Evolutionary conservation across 176 grass and related monocot genomes (phyloP).

Genomic region (Miscanthus lutarioriparius): DNA sequence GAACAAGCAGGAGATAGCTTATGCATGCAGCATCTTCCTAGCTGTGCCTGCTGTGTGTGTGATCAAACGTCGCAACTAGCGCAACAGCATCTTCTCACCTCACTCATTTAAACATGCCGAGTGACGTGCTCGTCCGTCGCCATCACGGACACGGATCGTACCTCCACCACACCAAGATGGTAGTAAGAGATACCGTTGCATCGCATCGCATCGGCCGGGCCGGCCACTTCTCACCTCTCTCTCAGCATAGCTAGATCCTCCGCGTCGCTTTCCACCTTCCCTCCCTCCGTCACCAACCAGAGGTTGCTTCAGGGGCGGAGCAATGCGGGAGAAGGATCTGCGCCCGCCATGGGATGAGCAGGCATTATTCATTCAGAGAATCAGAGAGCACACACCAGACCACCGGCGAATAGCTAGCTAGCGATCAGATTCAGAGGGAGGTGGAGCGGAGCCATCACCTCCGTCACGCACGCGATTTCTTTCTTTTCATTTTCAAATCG

Average conservation of each 20-base stretch:
- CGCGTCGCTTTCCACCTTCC: constrained; percentile 52
- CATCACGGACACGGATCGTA: constrained; percentile 10
- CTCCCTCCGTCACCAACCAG: constrained; percentile 59
- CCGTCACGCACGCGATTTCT: constrained; percentile 18
- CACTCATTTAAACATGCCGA: constrained; percentile 20
- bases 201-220: constrained; percentile 38
- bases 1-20: neutral
- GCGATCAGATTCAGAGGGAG: constrained; percentile 18
- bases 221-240: neutral
- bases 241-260: constrained; percentile 47
- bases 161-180: constrained; percentile 14
- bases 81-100: constrained; percentile 41
- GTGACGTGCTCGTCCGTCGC: constrained; percentile 32
- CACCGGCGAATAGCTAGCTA: neutral
- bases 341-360: neutral
- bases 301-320: constrained; percentile 69
- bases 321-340: constrained; percentile 11
- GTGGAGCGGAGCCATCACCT: constrained; percentile 45
- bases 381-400: neutral
- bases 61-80: constrained; percentile 45
- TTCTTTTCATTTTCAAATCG: neutral
- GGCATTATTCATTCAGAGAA: neutral
- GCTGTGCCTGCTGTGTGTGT: neutral
- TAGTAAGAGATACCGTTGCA: constrained; percentile 43
- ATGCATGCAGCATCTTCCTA: neutral